Base-by-base conservation (phyloP, 129 eudicot genomes). In the Escallonia herrerae region DNA sequence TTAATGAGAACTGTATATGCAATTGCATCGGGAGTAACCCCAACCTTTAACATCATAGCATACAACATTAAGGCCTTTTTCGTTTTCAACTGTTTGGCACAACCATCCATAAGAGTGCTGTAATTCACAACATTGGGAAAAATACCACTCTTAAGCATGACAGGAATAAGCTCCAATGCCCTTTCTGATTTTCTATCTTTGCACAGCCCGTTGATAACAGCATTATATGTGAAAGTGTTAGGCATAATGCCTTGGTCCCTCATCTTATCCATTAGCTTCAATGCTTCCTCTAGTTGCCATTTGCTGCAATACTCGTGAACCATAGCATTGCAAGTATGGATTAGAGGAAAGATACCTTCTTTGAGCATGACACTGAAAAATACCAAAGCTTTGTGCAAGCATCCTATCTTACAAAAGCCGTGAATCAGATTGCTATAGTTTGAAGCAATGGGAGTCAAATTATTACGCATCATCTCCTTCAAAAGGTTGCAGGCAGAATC, bases 111-210 rank as follows among this genome's bases (percentile, higher is more conserved):
- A 48, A 82, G 62, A 42, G 40, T 70, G 63, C 69, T 74, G 65
- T 69, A 78, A n/a, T 61, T 59, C 6, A 70, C 80, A 66, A 77
- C 87, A 65, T 50, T 63, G 40, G 83, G 81, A 47, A 64, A 57
- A n/a, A 57, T 43, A 39, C 66, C 40, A 12, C 57, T 63, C 66
- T 74, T 82, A 41, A 77, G 77, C 87, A 82, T 74, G 8, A 54
- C 2, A 6, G 83, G 72, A 8, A 82, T 57, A 66, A 82, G 45
- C 72, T 78, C 80, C 69, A 74, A 43, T 33, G 83, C 80, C 48
- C 51, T 74, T 48, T 51, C 75, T 9, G 78, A 4, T 37, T 70
- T 64, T 13, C 40, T 47, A 42, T 73, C 82, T 65, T 77, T 68
- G 74, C 83, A 81, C 51, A 81, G 63, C 62, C 60, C 43, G 33